Evolutionary conservation across 352 stramenopile genomes (phyloP).

Genomic region (Thraustotheca clavata): DNA sequence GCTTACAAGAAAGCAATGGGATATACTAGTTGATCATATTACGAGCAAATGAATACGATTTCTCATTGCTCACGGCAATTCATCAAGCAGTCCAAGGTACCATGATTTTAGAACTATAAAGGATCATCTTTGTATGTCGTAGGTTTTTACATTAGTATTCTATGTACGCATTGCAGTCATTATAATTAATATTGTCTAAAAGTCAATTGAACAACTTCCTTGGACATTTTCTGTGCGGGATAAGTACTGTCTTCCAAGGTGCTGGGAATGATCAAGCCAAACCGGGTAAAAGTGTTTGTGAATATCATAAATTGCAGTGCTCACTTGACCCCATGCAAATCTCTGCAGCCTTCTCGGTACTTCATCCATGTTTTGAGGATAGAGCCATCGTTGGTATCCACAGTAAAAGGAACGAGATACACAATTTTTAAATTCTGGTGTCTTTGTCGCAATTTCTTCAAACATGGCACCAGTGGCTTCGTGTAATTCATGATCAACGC

Average conservation of each 20-base stretch:
- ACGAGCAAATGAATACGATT: too few species aligned
- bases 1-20: constrained; percentile 81
- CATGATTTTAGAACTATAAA: too few species aligned
- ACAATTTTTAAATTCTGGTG: neutral
- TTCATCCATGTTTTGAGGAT: constrained; percentile 2
- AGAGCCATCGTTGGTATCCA: constrained; percentile 16
- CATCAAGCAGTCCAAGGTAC: too few species aligned
- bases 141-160: too few species aligned
- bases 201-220: neutral
- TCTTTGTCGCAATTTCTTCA: neutral
- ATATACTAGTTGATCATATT: constrained; percentile 31
- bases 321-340: neutral
- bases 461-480: neutral
- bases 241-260: constrained; percentile 1
- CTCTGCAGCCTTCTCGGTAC: neutral
- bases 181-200: too few species aligned
- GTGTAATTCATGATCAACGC: constrained; percentile 13
- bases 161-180: too few species aligned
- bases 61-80: too few species aligned
- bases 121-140: too few species aligned
- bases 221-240: neutral
- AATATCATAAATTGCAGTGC: neutral
- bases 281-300: neutral
- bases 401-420: neutral
- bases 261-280: neutral